phyloP scores from a whole-genome alignment of 441 rosid genomes.

The Geranium incanum region DNA sequence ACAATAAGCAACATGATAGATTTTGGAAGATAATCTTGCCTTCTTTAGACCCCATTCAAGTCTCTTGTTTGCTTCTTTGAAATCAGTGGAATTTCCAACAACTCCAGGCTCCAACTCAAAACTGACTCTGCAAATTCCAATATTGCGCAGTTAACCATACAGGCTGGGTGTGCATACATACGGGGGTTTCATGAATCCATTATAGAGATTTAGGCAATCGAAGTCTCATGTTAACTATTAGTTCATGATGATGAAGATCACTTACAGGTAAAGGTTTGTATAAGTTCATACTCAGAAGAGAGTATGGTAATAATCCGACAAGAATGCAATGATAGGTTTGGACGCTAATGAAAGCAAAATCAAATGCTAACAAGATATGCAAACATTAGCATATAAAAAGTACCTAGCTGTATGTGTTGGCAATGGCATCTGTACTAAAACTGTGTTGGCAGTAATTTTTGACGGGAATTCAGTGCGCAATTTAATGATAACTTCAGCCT shows the following conservation, averaged over 20 bases:
- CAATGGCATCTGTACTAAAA: constrained; percentile 79
- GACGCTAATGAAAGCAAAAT: too few species aligned
- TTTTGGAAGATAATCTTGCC: constrained; percentile 30
- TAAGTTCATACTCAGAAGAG: not conserved
- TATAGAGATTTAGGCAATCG: too few species aligned
- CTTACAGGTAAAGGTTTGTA: not conserved
- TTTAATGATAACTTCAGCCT: constrained; percentile 91
- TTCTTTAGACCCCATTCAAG: constrained; percentile 90
- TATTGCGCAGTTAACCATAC: not conserved
- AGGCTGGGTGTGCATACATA: not conserved
- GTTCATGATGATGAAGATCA: not conserved
- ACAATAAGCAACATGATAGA: not conserved
- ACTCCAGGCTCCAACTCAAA: constrained; percentile 83
- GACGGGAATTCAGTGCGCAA: constrained; percentile 75
- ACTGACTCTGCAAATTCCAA: constrained; percentile 46
- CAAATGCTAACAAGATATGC: not conserved
- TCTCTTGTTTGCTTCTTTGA: constrained; percentile 75
- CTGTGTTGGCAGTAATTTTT: constrained; percentile 73
- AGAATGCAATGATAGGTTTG: too few species aligned
- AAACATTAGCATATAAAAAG: constrained; percentile 3
- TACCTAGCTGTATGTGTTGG: constrained; percentile 88
- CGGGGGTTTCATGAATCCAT: not conserved
- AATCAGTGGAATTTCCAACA: constrained; percentile 79
- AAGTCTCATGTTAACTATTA: not conserved
- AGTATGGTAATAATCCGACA: too few species aligned